Evolutionary conservation across 2,329 filamentous ascomycete species (phyloP).

Genomic region (Myotisia sp.): DNA sequence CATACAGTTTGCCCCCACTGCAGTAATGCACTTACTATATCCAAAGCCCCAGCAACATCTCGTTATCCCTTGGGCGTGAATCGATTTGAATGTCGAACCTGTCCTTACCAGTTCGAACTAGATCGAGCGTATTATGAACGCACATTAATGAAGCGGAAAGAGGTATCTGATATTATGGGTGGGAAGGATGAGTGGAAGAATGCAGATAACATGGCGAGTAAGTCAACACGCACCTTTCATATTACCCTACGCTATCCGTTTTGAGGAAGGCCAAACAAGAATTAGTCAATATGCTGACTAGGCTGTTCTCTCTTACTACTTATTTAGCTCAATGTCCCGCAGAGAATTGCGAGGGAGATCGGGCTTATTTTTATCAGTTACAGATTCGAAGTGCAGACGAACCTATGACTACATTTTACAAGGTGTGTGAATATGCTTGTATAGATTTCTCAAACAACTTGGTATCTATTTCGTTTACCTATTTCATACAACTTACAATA

Average conservation of each 20-base stretch:
- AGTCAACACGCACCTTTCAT: no score
- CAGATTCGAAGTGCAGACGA: slow-evolving; percentile 97
- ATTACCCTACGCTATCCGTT: no score
- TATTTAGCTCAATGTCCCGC: slow-evolving; percentile 61
- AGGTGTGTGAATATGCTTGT: slow-evolving; percentile 43
- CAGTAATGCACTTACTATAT: slow-evolving; percentile 36
- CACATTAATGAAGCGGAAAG: slow-evolving; percentile 64
- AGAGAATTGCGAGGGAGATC: slow-evolving; percentile 62
- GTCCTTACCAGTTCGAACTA: slow-evolving; percentile 80
- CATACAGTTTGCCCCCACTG: slow-evolving; percentile 39
- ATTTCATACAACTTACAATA: background rate
- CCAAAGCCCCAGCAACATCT: slow-evolving; percentile 25
- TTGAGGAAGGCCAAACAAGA: background rate
- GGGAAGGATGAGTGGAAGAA: slow-evolving; percentile 82
- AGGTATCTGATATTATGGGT: slow-evolving; percentile 80
- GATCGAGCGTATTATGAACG: slow-evolving; percentile 69
- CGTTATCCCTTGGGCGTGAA: slow-evolving; percentile 41
- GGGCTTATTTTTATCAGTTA: slow-evolving; percentile 90
- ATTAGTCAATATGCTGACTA: background rate
- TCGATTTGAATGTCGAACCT: slow-evolving; percentile 88
- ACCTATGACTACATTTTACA: slow-evolving; percentile 94
- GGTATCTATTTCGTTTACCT: background rate
- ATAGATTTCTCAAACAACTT: background rate
- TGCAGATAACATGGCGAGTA: slow-evolving; percentile 62
- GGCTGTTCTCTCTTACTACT: background rate